phyloP scores from a whole-genome alignment of 345 rosid species.

The Abelmoschus esculentus region DNA sequence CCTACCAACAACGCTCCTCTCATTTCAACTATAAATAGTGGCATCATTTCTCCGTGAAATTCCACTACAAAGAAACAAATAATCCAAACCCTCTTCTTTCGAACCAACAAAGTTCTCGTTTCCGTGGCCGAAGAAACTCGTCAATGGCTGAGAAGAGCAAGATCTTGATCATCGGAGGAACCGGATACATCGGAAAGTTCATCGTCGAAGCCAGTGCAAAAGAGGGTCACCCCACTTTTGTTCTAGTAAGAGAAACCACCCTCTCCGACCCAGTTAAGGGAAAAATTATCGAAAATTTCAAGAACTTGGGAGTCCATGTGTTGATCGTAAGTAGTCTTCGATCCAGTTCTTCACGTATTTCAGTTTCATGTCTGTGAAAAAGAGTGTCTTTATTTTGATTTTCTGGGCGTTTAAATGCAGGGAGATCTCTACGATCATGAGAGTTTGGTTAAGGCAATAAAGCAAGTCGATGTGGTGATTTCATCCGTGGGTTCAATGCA shows the following conservation, averaged over 20 bases:
- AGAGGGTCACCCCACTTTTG: no score
- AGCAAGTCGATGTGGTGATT: background rate
- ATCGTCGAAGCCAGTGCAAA: no score
- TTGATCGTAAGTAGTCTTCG: constrained; percentile 32
- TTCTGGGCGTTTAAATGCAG: constrained; percentile 17
- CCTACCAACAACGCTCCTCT: background rate
- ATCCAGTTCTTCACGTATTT: background rate
- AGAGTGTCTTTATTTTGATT: background rate
- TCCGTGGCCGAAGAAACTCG: background rate
- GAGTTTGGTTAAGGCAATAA: constrained; percentile 42
- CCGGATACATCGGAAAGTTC: background rate
- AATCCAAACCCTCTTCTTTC: background rate
- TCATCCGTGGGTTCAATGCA: background rate
- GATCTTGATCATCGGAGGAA: background rate
- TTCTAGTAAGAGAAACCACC: background rate
- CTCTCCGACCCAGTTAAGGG: background rate
- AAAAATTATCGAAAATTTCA: background rate
- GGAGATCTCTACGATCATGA: constrained; percentile 58
- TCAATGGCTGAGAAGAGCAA: background rate
- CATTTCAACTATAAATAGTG: background rate
- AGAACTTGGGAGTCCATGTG: constrained; percentile 26
- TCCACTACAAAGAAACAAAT: background rate
- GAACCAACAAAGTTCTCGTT: background rate
- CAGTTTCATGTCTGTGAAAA: background rate
- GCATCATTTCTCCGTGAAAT: background rate